Evolutionary conservation across 192 early-diverging fungal species (phyloP).

Genomic region (Kickxella alabastrina): DNA sequence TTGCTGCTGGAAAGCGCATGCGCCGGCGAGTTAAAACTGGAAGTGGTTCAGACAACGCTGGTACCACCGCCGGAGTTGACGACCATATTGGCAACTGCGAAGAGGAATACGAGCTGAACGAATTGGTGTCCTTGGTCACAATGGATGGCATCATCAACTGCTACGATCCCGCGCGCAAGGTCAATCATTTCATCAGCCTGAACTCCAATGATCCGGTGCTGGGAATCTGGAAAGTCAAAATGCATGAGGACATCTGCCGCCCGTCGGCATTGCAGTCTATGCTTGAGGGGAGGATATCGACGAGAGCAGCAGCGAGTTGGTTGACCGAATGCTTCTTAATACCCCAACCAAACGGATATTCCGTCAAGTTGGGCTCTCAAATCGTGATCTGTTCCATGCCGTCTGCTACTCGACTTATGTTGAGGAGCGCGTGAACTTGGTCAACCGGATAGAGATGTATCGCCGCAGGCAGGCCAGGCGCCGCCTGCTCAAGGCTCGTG

Average conservation of each 20-base stretch:
- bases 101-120: conserved; percentile 16
- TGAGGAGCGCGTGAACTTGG: conserved; percentile 30
- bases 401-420: conserved; percentile 33
- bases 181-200: conserved; percentile 37
- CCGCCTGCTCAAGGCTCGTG: conserved; percentile 1
- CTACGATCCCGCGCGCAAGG: conserved; percentile 44
- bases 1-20: conserved; percentile 31
- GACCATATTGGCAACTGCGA: neutral
- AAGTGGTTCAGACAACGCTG: neutral
- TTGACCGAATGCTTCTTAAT: no score
- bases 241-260: conserved; percentile 44
- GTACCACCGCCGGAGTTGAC: neutral
- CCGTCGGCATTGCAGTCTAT: conserved; percentile 27
- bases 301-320: no score
- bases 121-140: conserved; percentile 47
- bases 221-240: conserved; percentile 52
- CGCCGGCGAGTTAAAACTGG: conserved; percentile 6
- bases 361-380: conserved; percentile 44
- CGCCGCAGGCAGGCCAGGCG: conserved; percentile 15
- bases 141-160: conserved; percentile 48
- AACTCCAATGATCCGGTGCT: conserved; percentile 38
- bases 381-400: conserved; percentile 33
- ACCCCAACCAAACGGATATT: conserved; percentile 34
- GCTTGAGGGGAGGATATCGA: no score
- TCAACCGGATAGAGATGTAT: conserved; percentile 27